phyloP scores from a whole-genome alignment of 352 stramenopile genomes.

The Pythium phragmitis region DNA sequence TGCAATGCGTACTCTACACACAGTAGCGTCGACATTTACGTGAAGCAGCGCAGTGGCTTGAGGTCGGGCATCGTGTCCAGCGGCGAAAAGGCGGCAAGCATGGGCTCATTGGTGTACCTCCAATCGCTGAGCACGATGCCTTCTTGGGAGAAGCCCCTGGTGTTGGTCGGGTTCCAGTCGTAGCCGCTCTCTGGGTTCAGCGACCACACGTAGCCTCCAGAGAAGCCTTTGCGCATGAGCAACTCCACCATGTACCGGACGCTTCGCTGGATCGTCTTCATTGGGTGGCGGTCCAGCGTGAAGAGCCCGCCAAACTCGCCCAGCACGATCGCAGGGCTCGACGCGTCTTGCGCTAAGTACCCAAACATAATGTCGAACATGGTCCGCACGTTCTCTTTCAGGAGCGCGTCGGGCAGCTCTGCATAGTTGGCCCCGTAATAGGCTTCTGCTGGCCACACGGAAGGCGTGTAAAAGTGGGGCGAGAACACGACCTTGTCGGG shows the following conservation, averaged over 20 bases:
- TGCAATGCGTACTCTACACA: not conserved
- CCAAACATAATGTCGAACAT: conserved; percentile 31
- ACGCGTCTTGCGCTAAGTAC: conserved; percentile 25
- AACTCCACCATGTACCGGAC: conserved; percentile 53
- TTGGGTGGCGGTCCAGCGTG: conserved; percentile 40
- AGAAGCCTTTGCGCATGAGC: conserved; percentile 39
- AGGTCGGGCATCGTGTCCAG: conserved; percentile 52
- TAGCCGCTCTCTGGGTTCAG: conserved; percentile 70
- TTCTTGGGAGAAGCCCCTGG: conserved; percentile 38
- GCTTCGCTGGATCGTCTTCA: conserved; percentile 53
- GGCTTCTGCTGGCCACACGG: conserved; percentile 53
- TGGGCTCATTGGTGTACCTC: conserved; percentile 48
- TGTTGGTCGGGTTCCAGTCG: conserved; percentile 46
- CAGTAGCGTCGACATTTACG: not conserved
- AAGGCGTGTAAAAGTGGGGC: conserved; percentile 69
- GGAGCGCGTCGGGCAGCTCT: conserved; percentile 36
- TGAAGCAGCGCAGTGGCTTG: conserved; percentile 43
- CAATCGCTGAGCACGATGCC: conserved; percentile 51
- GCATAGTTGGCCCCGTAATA: conserved; percentile 49
- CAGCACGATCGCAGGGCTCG: conserved; percentile 45
- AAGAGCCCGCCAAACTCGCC: conserved; percentile 72
- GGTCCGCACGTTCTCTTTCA: conserved; percentile 16
- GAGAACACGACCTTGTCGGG: conserved; percentile 73
- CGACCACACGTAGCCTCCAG: conserved; percentile 66
- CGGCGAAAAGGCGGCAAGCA: conserved; percentile 36